Evolutionary conservation across 23 red algal genomes (phyloP).

Genomic region (Gracilaria caudata): DNA sequence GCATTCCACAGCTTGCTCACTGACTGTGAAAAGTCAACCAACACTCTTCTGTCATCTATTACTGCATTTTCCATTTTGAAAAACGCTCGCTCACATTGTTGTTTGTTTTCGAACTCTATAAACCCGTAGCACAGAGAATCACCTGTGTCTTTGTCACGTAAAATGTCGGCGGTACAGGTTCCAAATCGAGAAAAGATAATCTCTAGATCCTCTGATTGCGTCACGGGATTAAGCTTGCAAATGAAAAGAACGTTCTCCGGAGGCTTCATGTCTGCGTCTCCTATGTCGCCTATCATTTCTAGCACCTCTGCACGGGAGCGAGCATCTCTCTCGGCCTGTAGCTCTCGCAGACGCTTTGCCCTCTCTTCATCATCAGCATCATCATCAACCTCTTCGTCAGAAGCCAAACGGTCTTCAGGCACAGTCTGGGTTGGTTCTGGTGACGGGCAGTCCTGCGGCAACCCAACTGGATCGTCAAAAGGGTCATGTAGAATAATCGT

Average conservation of each 20-base stretch:
- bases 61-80: slow-evolving; percentile 89
- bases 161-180: slow-evolving; percentile 68
- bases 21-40: slow-evolving; percentile 91
- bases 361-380: slow-evolving; percentile 46
- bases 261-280: slow-evolving; percentile 73
- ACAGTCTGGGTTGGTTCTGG: slow-evolving; percentile 48
- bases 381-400: slow-evolving; percentile 43
- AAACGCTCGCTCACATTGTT: slow-evolving; percentile 75
- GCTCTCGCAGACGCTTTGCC: slow-evolving; percentile 3
- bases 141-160: slow-evolving; percentile 69
- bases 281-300: slow-evolving; percentile 89
- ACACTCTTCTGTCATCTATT: slow-evolving; percentile 85
- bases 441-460: slow-evolving; percentile 41
- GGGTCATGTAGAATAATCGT: slow-evolving; percentile 83
- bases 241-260: slow-evolving; percentile 93
- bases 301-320: slow-evolving; percentile 83
- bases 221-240: slow-evolving; percentile 89
- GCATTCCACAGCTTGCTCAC: slow-evolving; percentile 86
- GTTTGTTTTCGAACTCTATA: slow-evolving; percentile 83
- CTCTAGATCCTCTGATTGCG: slow-evolving; percentile 82
- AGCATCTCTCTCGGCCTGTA: slow-evolving; percentile 62
- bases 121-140: slow-evolving; percentile 89
- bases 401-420: slow-evolving; percentile 47
- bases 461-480: slow-evolving; percentile 56
- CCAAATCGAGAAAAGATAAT: slow-evolving; percentile 96